phyloP scores from a whole-genome alignment of 768 basidiomycete genomes.

The Auriscalpium vulgare region DNA sequence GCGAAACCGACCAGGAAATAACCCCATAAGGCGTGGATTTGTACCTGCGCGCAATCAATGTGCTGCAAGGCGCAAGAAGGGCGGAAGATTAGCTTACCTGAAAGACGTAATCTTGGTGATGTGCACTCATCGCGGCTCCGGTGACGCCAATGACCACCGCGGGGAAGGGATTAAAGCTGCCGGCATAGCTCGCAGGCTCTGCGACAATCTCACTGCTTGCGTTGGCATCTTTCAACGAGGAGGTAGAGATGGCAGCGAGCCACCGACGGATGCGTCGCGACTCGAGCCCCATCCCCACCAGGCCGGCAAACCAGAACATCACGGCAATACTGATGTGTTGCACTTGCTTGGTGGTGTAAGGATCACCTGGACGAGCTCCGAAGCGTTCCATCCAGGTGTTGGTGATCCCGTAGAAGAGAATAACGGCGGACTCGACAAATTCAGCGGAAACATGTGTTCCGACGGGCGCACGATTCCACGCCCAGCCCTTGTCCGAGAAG shows the following conservation, averaged over 20 bases:
- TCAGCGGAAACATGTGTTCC: constrained; percentile 47
- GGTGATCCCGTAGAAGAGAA: constrained; percentile 82
- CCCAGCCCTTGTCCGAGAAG: constrained; percentile 84
- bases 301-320: constrained; percentile 94
- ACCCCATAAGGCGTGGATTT: constrained; percentile 91
- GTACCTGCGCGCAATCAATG: constrained; percentile 40
- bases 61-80: background rate
- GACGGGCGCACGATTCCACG: constrained; percentile 75
- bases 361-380: constrained; percentile 70
- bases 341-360: constrained; percentile 84
- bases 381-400: constrained; percentile 99
- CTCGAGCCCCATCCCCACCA: constrained; percentile 85
- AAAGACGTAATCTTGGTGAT: constrained; percentile 86
- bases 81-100: constrained; percentile 36
- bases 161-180: constrained; percentile 87
- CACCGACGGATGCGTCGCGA: constrained; percentile 64
- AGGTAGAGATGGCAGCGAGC: constrained; percentile 52
- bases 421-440: constrained; percentile 69
- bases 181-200: constrained; percentile 67
- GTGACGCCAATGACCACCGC: constrained; percentile 92
- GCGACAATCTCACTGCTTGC: constrained; percentile 35
- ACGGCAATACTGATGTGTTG: constrained; percentile 94
- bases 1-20: constrained; percentile 74
- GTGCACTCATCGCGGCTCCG: constrained; percentile 89
- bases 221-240: constrained; percentile 18